Conservation (phyloP, 2,329 filamentous ascomycete genomes). For the Tolypocladium album region DNA sequence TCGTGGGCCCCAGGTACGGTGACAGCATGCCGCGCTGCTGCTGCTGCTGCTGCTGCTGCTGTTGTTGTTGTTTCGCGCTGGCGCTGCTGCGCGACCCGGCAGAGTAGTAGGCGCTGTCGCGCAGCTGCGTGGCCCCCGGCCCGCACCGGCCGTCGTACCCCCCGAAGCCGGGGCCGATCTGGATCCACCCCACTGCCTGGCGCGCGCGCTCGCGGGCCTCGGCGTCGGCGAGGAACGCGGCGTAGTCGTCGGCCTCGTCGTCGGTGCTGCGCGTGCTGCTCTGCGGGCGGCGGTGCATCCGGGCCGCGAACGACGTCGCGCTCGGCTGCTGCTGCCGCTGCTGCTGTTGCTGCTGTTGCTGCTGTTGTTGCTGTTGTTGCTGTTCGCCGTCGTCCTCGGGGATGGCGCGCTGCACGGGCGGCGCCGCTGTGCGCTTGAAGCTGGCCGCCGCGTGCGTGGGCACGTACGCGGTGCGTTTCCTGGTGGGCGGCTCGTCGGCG, state of each 20-base stretch:
- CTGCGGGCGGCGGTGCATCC: background rate
- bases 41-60: background rate
- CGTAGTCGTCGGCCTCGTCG: constrained; percentile 9
- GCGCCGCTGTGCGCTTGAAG: constrained; percentile 11
- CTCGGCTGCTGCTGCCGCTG: background rate
- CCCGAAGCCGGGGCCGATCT: background rate
- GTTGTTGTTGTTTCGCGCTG: background rate
- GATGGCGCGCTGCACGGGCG: constrained; percentile 7
- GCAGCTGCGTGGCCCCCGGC: background rate
- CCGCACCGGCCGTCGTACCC: background rate
- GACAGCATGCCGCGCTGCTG: background rate
- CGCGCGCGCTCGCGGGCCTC: constrained; percentile 4
- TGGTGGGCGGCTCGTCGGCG: background rate
- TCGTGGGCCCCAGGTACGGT: background rate
- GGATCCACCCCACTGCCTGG: background rate
- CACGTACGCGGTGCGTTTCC: constrained; percentile 9
- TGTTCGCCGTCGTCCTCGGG: constrained; percentile 5
- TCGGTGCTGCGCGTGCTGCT: background rate
- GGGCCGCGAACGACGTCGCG: background rate
- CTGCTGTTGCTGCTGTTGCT: background rate
- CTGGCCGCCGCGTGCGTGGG: constrained; percentile 19
- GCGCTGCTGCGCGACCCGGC: constrained; percentile 2
- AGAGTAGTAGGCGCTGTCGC: constrained; percentile 6
- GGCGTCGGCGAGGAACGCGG: constrained; percentile 11
- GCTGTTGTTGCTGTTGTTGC: background rate